Evolutionary conservation across 2,329 filamentous ascomycete species (phyloP).

Genomic region (Pestalotiopsis sp.): DNA sequence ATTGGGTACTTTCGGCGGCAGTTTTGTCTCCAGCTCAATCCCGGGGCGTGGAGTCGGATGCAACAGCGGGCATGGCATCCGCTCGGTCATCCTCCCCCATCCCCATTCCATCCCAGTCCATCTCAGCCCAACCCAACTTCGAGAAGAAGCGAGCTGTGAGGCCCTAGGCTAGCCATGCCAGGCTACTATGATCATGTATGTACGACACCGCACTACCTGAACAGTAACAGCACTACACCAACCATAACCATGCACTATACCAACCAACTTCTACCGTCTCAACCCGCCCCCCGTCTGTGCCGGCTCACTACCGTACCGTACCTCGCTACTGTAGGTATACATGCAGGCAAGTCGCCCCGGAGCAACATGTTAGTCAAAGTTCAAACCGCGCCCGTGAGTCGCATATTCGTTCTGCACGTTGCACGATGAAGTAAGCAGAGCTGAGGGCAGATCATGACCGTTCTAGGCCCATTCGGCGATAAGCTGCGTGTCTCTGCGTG

Average conservation of each 20-base stretch:
- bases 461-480: background rate
- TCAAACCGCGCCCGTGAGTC: background rate
- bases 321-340: background rate
- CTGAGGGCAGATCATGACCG: background rate
- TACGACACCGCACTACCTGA: too few species aligned
- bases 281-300: background rate
- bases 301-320: background rate
- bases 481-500: background rate
- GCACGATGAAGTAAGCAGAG: background rate
- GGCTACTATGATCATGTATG: background rate
- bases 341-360: background rate
- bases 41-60: constrained; percentile 3
- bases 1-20: background rate
- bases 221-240: too few species aligned
- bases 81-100: background rate
- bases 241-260: too few species aligned
- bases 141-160: background rate
- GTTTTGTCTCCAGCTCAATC: background rate
- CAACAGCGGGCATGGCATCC: background rate
- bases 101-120: background rate
- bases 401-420: background rate
- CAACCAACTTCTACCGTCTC: too few species aligned
- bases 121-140: background rate
- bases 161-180: background rate
- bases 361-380: background rate